A percentile compares a stretch with the other conserved stretches of the same genome.
phyloP scores from a whole-genome alignment of 768 basidiomycete species.

The Rhodotorula sphaerocarpa region DNA sequence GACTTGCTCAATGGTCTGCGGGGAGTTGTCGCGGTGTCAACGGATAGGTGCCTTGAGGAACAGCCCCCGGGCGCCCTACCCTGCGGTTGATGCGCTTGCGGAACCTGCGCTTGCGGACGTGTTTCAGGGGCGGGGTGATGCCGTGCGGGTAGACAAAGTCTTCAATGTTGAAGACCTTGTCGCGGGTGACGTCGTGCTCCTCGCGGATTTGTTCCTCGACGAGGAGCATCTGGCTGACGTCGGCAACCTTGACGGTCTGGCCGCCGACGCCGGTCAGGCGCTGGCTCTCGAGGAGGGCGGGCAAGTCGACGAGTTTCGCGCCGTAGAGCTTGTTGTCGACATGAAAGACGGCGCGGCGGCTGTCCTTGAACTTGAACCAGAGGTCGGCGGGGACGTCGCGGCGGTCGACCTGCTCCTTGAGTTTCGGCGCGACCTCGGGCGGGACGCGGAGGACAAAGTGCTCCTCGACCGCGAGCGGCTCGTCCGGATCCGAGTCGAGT shows the following conservation, averaged over 20 bases:
- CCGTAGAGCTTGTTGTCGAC: slow-evolving; percentile 70
- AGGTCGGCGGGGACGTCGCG: slow-evolving; percentile 74
- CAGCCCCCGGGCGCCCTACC: slow-evolving; percentile 46
- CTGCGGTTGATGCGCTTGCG: slow-evolving; percentile 77
- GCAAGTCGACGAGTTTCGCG: slow-evolving; percentile 90
- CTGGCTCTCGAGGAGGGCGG: slow-evolving; percentile 86
- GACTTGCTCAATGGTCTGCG: slow-evolving; percentile 82
- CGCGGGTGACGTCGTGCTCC: slow-evolving; percentile 54
- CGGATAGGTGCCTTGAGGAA: no score
- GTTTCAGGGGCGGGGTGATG: slow-evolving; percentile 81
- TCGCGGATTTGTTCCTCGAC: slow-evolving; percentile 60
- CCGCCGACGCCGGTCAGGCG: slow-evolving; percentile 85
- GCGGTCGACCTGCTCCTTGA: slow-evolving; percentile 70
- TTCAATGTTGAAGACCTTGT: slow-evolving; percentile 71
- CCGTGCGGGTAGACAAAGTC: slow-evolving; percentile 98
- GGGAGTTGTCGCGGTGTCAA: no score
- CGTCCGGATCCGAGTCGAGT: slow-evolving; percentile 85
- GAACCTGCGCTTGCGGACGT: slow-evolving; percentile 84
- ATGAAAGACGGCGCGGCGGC: slow-evolving; percentile 81
- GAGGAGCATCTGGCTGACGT: slow-evolving; percentile 95
- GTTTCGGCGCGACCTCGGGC: slow-evolving; percentile 37
- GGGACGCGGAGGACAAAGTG: slow-evolving; percentile 90
- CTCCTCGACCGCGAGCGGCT: slow-evolving; percentile 87
- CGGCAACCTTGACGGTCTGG: slow-evolving; percentile 96
- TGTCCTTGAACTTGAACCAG: slow-evolving; percentile 99